These are phyloP conservation scores for Acanthochlamys bracteata DNA, from an alignment of 106 monocot genomes.

Conservation along the genomic window DNA sequence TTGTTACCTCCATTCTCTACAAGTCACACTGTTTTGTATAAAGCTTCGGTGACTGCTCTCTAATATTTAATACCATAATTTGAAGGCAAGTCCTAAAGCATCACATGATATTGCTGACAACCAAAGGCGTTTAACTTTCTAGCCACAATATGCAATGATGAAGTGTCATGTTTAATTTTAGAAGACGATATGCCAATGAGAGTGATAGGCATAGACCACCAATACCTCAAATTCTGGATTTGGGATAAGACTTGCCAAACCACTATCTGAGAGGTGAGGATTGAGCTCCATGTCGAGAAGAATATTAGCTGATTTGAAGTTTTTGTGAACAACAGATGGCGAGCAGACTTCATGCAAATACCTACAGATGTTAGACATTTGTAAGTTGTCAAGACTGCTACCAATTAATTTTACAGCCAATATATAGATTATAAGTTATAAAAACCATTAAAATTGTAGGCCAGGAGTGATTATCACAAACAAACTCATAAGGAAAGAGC, in stretches of 20 bases:
- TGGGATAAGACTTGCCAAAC: constrained; percentile 53
- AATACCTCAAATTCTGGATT: constrained; percentile 59
- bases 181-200: neutral
- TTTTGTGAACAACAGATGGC: constrained; percentile 76
- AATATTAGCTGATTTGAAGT: constrained; percentile 88
- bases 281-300: constrained; percentile 73
- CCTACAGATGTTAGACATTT: constrained; percentile 18
- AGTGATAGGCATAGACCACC: neutral
- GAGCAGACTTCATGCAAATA: constrained; percentile 93
- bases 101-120: too few relatives aligned
- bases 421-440: too few relatives aligned
- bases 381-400: neutral
- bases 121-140: too few relatives aligned
- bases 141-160: too few relatives aligned
- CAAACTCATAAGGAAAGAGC: too few relatives aligned
- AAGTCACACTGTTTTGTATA: neutral
- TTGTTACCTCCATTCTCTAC: neutral
- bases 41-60: too few relatives aligned
- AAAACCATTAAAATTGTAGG: too few relatives aligned
- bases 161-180: neutral
- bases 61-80: too few relatives aligned
- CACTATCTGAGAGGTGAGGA: constrained; percentile 86
- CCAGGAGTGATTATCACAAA: too few relatives aligned
- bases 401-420: too few relatives aligned
- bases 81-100: too few relatives aligned